phyloP scores from a whole-genome alignment of 257 asterid species.

The Fraxinus anomala region DNA sequence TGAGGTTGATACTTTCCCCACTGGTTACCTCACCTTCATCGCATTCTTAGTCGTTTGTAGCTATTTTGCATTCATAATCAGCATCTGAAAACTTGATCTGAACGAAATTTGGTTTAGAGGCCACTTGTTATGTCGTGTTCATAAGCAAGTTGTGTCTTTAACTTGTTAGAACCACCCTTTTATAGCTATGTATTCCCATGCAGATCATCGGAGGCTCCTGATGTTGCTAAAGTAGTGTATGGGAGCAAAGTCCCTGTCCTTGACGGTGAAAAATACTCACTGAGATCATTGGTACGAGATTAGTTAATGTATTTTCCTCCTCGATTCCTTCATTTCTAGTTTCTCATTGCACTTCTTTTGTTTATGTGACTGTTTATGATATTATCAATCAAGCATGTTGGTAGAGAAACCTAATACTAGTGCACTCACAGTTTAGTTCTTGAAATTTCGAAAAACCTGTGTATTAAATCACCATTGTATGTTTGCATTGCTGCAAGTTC shows the following conservation, averaged over 20 bases:
- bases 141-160: background rate
- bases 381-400: too few relatives aligned
- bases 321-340: background rate
- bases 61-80: background rate
- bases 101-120: too few relatives aligned
- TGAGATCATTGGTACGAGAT: slow-evolving; percentile 65
- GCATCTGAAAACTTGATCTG: too few relatives aligned
- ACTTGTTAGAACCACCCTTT: background rate
- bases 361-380: too few relatives aligned
- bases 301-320: background rate
- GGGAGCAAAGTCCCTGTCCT: slow-evolving; percentile 76
- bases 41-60: background rate
- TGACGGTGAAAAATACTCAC: slow-evolving; percentile 57
- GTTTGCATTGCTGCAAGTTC: too few relatives aligned
- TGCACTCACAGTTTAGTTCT: too few relatives aligned
- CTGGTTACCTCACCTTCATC: background rate
- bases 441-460: too few relatives aligned
- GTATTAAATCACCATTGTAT: too few relatives aligned
- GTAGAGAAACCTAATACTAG: too few relatives aligned
- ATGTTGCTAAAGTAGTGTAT: slow-evolving; percentile 61
- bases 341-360: background rate
- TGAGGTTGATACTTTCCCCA: background rate
- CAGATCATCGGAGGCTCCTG: slow-evolving; percentile 74
- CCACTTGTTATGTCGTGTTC: background rate
- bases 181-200: slow-evolving; percentile 6